These are phyloP conservation scores for Fusarium poae DNA, from an alignment of 2,329 filamentous ascomycete species.

Conservation along the genomic window DNA sequence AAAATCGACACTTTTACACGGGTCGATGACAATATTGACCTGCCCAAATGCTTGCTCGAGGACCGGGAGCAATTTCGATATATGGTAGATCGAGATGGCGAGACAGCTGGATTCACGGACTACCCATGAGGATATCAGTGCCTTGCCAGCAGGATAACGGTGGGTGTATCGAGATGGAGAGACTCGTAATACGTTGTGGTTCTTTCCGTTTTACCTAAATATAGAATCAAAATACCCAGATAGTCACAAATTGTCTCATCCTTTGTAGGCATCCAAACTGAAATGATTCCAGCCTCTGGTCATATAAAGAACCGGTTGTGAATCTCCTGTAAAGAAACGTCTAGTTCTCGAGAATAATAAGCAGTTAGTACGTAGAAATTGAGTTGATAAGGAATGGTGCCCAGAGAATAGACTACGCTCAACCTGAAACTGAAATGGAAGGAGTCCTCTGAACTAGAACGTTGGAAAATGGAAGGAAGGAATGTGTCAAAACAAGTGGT, in stretches of 20 bases:
- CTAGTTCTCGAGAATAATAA: neutral
- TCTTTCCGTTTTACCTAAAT: neutral
- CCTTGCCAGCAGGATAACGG: neutral
- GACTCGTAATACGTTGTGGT: neutral
- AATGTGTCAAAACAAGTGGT: constrained; percentile 29
- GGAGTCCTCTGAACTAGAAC: constrained; percentile 3
- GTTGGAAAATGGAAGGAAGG: constrained; percentile 24
- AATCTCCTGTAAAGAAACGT: neutral
- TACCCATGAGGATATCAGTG: constrained; percentile 51
- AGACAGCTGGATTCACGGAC: constrained; percentile 62
- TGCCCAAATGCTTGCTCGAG: constrained; percentile 63
- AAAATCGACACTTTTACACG: constrained; percentile 61
- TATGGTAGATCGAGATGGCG: constrained; percentile 61
- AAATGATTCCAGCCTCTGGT: neutral
- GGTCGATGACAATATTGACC: constrained; percentile 64
- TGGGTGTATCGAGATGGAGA: neutral
- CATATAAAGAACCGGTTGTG: neutral
- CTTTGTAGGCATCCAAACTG: neutral
- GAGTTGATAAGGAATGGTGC: neutral
- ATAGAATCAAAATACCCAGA: constrained; percentile 9
- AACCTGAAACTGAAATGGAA: constrained; percentile 1
- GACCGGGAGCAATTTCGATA: constrained; percentile 59
- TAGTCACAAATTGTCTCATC: constrained; percentile 2
- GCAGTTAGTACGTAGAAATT: neutral
- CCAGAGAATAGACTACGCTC: neutral